These are phyloP conservation scores for Naganishia albida DNA, from an alignment of 1,284 basidiomycete genomes.

Conservation along the genomic window DNA sequence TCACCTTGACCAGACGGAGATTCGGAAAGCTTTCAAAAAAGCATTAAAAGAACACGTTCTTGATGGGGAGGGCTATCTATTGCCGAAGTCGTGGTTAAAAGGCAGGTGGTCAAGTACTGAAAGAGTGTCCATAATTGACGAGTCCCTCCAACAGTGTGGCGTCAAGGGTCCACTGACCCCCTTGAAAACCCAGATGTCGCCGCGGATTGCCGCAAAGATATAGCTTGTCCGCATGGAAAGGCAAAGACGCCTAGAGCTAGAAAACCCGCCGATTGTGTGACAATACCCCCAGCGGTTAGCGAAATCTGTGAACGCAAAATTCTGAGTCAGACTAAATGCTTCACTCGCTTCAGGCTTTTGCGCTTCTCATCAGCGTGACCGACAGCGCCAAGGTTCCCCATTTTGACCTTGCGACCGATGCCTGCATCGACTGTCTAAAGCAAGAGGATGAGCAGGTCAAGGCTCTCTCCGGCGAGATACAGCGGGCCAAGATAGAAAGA, in stretches of 20 bases:
- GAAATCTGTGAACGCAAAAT: background rate
- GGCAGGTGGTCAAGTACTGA: background rate
- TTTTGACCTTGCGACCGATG: constrained; percentile 4
- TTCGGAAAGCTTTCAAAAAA: constrained; percentile 8
- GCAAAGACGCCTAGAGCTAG: constrained; percentile 13
- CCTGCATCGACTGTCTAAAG: constrained; percentile 2
- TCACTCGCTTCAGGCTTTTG: constrained; percentile 12
- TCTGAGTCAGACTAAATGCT: background rate
- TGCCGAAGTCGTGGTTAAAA: constrained; percentile 10
- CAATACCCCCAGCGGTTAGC: constrained; percentile 16
- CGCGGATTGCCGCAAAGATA: constrained; percentile 12
- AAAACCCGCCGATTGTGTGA: constrained; percentile 4
- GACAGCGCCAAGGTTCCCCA: constrained; percentile 8
- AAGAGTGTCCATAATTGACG: background rate
- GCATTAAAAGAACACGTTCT: constrained; percentile 6
- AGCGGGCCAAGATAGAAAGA: constrained; percentile 13
- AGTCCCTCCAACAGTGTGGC: background rate
- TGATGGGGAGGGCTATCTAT: constrained; percentile 1
- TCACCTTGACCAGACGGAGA: constrained; percentile 3
- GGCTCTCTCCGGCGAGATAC: background rate
- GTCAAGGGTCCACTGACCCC: background rate
- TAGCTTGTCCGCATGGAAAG: constrained; percentile 27
- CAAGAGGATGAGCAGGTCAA: constrained; percentile 11
- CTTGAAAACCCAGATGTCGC: background rate
- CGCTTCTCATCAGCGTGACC: constrained; percentile 8